A percentile compares a stretch with the other conserved stretches of the same genome.
phyloP scores from a whole-genome alignment of 768 basidiomycete species.

The Mycena latifolia region DNA sequence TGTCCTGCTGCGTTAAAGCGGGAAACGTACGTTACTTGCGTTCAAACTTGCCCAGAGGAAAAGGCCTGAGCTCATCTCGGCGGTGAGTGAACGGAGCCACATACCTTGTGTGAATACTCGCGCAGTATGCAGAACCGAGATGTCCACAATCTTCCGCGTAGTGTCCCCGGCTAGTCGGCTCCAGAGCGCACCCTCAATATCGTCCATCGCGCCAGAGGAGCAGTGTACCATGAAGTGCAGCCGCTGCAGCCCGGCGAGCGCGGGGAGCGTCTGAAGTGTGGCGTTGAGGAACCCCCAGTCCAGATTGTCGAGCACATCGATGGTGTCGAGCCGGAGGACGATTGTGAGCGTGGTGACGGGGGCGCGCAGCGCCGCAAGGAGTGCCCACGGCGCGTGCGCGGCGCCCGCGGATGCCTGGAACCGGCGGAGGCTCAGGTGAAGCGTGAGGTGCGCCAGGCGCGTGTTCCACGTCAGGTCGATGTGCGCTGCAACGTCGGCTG shows the following conservation, averaged over 20 bases:
- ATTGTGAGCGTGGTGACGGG: slow-evolving; percentile 21
- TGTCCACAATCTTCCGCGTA: background rate
- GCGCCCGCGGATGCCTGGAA: background rate
- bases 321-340: slow-evolving; percentile 21
- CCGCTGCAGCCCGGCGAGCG: background rate
- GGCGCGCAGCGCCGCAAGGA: slow-evolving; percentile 7
- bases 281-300: slow-evolving; percentile 44
- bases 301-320: slow-evolving; percentile 41
- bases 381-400: slow-evolving; percentile 16
- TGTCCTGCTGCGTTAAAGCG: no score
- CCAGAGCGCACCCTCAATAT: background rate
- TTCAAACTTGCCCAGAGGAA: no score
- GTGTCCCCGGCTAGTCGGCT: background rate
- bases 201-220: background rate
- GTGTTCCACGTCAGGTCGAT: slow-evolving; percentile 21
- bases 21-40: no score
- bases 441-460: slow-evolving; percentile 11
- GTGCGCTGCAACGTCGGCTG: slow-evolving; percentile 15
- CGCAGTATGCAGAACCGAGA: background rate
- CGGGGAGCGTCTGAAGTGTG: slow-evolving; percentile 24
- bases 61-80: no score
- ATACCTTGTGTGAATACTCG: no score
- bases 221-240: slow-evolving; percentile 24
- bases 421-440: slow-evolving; percentile 29
- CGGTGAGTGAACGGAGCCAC: background rate